Conservation (phyloP, 2,329 filamentous ascomycete genomes). For the Ilyonectria destructans region DNA sequence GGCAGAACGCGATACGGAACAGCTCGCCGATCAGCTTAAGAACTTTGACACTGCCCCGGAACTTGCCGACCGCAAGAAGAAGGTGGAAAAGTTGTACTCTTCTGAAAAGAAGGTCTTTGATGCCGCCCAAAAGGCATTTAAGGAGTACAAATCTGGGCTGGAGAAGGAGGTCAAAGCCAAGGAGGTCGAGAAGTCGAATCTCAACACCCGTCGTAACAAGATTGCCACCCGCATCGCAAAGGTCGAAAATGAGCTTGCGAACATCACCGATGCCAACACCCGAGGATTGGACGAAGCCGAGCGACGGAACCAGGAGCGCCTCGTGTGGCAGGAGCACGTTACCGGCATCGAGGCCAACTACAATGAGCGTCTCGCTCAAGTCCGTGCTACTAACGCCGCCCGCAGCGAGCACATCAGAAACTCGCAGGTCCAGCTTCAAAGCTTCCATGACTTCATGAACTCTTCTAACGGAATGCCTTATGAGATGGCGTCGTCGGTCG, state of each 20-base stretch:
- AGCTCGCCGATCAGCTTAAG: conserved; percentile 73
- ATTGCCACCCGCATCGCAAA: conserved; percentile 80
- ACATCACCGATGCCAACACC: conserved; percentile 79
- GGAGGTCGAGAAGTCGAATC: conserved; percentile 74
- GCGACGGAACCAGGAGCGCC: conserved; percentile 68
- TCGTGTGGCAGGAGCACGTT: conserved; percentile 64
- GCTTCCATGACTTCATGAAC: conserved; percentile 54
- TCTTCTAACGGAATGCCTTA: conserved; percentile 53
- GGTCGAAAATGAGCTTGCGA: conserved; percentile 80
- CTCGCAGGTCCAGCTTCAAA: conserved; percentile 53
- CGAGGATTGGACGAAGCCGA: conserved; percentile 77
- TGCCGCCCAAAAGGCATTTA: conserved; percentile 67
- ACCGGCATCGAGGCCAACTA: conserved; percentile 64
- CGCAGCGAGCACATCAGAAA: conserved; percentile 52
- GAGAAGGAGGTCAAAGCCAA: conserved; percentile 76
- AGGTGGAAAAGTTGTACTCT: conserved; percentile 68
- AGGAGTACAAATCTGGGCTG: conserved; percentile 72
- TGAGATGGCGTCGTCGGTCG: conserved; percentile 47
- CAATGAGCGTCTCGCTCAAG: conserved; percentile 60
- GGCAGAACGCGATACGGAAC: conserved; percentile 70
- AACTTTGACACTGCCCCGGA: conserved; percentile 77
- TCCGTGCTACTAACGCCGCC: conserved; percentile 53
- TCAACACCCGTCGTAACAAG: conserved; percentile 81
- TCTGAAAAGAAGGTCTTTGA: conserved; percentile 75
- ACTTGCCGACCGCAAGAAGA: conserved; percentile 71